Conservation (phyloP, 805 yeast genomes). For the Priceomyces haplophilus region DNA sequence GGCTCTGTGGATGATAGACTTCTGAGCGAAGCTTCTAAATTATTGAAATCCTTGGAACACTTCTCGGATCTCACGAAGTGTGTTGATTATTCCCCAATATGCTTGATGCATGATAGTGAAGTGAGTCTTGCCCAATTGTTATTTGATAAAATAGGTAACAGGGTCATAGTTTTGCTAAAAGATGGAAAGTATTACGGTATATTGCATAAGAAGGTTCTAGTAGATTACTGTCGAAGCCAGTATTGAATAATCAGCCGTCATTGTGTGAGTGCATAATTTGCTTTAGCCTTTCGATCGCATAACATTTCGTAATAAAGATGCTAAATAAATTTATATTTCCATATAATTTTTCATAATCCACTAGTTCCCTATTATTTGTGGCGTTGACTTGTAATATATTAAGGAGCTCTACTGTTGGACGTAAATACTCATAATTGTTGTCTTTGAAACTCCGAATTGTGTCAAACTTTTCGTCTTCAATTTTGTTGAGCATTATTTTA, state of each 20-base stretch:
- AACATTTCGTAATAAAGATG: neutral
- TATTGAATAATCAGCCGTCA: slow-evolving; percentile 2
- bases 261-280: slow-evolving; percentile 1
- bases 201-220: slow-evolving; percentile 51
- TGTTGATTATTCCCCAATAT: slow-evolving; percentile 47
- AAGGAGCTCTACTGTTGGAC: slow-evolving; percentile 4
- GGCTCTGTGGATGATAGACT: slow-evolving; percentile 12
- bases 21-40: slow-evolving; percentile 2
- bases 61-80: slow-evolving; percentile 40
- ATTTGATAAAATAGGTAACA: slow-evolving; percentile 50
- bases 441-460: slow-evolving; percentile 9
- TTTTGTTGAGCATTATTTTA: slow-evolving; percentile 5
- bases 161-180: slow-evolving; percentile 45
- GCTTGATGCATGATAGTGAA: slow-evolving; percentile 46
- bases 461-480: slow-evolving; percentile 9
- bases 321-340: slow-evolving; percentile 1
- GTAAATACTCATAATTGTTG: slow-evolving; percentile 1
- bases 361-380: neutral
- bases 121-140: slow-evolving; percentile 49
- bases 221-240: slow-evolving; percentile 37
- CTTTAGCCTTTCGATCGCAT: slow-evolving; percentile 2
- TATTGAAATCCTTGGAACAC: slow-evolving; percentile 11
- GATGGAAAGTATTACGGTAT: slow-evolving; percentile 50
- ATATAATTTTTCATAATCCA: neutral
- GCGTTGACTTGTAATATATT: neutral